Conservation (phyloP, 805 yeast species). For the Saturnispora serradocipensis region DNA sequence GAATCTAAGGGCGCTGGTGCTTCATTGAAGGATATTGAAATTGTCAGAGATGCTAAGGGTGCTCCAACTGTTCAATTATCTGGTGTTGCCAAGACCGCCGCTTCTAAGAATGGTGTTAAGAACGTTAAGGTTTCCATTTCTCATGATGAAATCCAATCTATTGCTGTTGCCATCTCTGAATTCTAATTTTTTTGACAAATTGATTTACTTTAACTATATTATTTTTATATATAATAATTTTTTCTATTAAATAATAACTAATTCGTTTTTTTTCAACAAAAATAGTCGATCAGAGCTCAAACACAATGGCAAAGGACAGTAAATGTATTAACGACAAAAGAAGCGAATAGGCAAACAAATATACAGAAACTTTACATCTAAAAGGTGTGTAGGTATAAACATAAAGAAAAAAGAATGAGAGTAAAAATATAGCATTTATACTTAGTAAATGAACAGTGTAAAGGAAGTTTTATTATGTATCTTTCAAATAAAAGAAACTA, state of each 20-base stretch:
- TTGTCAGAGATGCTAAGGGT: slow-evolving; percentile 58
- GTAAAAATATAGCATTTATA: not conserved
- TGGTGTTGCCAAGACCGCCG: slow-evolving; percentile 73
- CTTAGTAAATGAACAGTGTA: not conserved
- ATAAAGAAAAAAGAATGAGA: not conserved
- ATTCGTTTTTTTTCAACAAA: not conserved
- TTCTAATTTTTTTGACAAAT: slow-evolving; percentile 24
- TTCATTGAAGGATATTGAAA: slow-evolving; percentile 83
- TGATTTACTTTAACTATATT: not conserved
- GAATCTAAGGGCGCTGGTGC: slow-evolving; percentile 94
- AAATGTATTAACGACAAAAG: not conserved
- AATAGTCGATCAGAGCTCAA: not conserved
- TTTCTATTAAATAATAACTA: not conserved
- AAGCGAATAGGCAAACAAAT: not conserved
- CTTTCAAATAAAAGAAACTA: not conserved
- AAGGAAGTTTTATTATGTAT: not conserved
- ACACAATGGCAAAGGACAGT: not conserved
- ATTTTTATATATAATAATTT: not conserved
- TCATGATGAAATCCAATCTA: slow-evolving; percentile 94
- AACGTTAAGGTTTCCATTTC: slow-evolving; percentile 81
- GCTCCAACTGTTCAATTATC: slow-evolving; percentile 74
- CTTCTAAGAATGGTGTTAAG: slow-evolving; percentile 58
- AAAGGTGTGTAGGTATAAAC: not conserved
- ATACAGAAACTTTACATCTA: not conserved
- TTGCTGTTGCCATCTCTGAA: slow-evolving; percentile 85